Conservation (phyloP, 768 basidiomycete species). For the Naganishia kalamii region DNA sequence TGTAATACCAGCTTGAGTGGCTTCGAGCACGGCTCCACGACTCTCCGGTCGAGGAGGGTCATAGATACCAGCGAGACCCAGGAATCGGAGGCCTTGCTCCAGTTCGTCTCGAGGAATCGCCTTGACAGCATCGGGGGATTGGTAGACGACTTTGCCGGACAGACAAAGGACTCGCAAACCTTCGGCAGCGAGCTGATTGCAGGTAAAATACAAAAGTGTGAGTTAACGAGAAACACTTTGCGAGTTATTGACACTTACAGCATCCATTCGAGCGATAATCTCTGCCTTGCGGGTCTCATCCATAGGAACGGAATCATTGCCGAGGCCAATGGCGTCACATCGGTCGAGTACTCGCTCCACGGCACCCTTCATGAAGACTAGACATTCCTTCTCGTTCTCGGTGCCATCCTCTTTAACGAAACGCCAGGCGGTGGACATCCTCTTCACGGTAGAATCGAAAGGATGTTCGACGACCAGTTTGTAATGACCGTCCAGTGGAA, state of each 20-base stretch:
- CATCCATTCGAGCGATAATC: conserved; percentile 19
- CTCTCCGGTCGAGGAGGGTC: conserved; percentile 58
- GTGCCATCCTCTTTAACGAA: conserved; percentile 17
- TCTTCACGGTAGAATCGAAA: conserved; percentile 52
- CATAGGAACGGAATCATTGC: conserved; percentile 16
- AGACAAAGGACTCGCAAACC: conserved; percentile 49
- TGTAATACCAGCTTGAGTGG: conserved; percentile 54
- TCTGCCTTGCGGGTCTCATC: conserved; percentile 14
- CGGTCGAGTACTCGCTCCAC: conserved; percentile 54
- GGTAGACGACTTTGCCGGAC: conserved; percentile 41
- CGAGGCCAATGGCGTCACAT: conserved; percentile 41
- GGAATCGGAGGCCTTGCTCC: conserved; percentile 53
- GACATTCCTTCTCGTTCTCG: conserved; percentile 14
- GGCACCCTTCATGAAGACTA: conserved; percentile 47
- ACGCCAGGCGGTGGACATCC: conserved; percentile 49
- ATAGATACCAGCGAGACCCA: conserved; percentile 55
- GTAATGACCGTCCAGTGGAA: conserved; percentile 22
- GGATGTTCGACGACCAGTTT: conserved; percentile 21
- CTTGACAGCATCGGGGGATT: conserved; percentile 36
- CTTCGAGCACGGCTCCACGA: conserved; percentile 53
- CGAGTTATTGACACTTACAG: not conserved
- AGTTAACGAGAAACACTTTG: not conserved
- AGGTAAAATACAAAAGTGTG: not conserved
- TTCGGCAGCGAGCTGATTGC: conserved; percentile 41
- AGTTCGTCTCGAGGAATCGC: conserved; percentile 48